These are phyloP conservation scores for Hymenoscyphus linearis DNA, from an alignment of 2,329 filamentous ascomycete genomes.

Conservation along the genomic window DNA sequence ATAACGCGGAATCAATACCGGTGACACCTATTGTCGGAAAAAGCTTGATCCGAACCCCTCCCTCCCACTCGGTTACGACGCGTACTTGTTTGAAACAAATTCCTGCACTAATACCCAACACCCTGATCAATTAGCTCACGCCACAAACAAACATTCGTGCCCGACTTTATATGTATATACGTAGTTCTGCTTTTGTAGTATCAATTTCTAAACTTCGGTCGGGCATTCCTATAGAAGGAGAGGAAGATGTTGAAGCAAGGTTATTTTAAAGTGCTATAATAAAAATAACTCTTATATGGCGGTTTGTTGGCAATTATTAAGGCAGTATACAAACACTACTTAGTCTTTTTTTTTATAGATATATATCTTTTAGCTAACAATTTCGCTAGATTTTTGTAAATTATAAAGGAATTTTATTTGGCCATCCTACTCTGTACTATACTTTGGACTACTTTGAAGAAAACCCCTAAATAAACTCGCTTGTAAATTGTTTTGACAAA, in stretches of 20 bases:
- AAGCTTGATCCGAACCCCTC: background rate
- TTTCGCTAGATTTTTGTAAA: no score
- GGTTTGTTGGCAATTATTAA: background rate
- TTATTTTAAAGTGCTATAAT: background rate
- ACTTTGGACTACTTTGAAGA: background rate
- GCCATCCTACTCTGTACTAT: no score
- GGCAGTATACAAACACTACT: background rate
- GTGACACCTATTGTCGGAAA: no score
- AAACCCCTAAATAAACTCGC: background rate
- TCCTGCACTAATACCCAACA: background rate
- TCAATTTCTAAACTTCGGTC: background rate
- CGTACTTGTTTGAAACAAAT: background rate
- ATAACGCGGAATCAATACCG: no score
- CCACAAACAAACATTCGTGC: background rate
- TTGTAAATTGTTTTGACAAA: background rate
- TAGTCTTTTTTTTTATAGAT: background rate
- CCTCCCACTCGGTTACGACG: background rate
- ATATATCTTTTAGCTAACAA: no score
- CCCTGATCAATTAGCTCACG: background rate
- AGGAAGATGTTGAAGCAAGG: background rate
- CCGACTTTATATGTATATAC: background rate
- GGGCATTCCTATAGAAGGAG: background rate
- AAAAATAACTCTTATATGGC: background rate
- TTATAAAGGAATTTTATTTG: no score
- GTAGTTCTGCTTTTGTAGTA: background rate